Evolutionary conservation across 2,329 filamentous ascomycete species (phyloP).

Genomic region (Alternaria novae-zelandiae): DNA sequence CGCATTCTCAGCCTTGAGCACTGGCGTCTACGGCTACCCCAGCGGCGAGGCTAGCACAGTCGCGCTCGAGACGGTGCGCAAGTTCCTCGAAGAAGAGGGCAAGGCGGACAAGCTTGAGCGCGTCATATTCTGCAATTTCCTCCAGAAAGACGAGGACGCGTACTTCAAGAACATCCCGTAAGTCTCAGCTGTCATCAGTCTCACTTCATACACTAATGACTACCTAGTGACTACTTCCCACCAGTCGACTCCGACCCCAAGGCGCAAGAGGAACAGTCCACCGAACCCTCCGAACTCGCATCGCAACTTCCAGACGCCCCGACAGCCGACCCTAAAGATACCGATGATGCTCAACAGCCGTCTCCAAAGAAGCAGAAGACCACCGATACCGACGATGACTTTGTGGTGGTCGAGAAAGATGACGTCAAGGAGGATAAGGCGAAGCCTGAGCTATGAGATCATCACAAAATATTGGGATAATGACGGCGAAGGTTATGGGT

Average conservation of each 20-base stretch:
- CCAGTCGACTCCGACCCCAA: slow-evolving; percentile 22
- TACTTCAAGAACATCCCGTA: slow-evolving; percentile 78
- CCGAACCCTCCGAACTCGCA: slow-evolving; percentile 43
- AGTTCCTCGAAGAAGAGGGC: slow-evolving; percentile 59
- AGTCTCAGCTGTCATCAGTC: slow-evolving; percentile 39
- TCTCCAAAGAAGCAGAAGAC: slow-evolving; percentile 57
- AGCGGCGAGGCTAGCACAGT: slow-evolving; percentile 73
- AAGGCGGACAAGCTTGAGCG: slow-evolving; percentile 64
- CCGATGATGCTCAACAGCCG: slow-evolving; percentile 47
- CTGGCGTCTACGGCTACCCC: slow-evolving; percentile 89
- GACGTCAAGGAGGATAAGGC: slow-evolving; percentile 25
- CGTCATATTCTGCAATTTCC: slow-evolving; percentile 86
- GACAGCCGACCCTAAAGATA: slow-evolving; percentile 53
- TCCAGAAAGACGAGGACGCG: slow-evolving; percentile 74
- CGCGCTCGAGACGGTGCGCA: slow-evolving; percentile 67
- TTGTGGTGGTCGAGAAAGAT: slow-evolving; percentile 39
- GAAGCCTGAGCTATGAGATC: slow-evolving; percentile 15
- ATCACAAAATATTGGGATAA: not conserved
- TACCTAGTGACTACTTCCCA: slow-evolving; percentile 45
- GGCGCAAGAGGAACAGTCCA: slow-evolving; percentile 32
- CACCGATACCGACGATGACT: slow-evolving; percentile 40
- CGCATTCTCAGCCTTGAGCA: slow-evolving; percentile 85
- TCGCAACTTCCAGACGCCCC: slow-evolving; percentile 58
- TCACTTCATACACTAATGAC: slow-evolving; percentile 1
- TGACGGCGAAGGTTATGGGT: not conserved